Evolutionary conservation across 768 basidiomycete species (phyloP), one percentile per base, ranked within the genome.

Genomic region (Boletus pseudopeckii): DNA sequence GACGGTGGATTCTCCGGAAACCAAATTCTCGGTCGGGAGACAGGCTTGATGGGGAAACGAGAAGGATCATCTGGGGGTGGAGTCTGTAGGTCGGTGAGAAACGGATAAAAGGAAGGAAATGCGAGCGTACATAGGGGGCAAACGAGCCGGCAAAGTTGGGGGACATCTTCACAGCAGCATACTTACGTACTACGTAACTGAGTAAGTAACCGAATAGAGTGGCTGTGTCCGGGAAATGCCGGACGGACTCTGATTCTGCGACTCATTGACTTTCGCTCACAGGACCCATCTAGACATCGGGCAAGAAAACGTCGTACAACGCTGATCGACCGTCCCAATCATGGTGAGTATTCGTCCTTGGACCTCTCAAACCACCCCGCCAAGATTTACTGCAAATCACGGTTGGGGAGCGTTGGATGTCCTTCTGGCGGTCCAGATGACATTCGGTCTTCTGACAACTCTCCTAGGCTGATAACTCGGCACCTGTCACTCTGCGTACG

Each of bases 401-500:
- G 49, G 20, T 47, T 26, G 48, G 58, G 18, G 26, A 55, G 37
- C 40, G 62, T 43, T 62, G 71, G 71, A 72, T 72, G 70, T 43
- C n/a, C 37, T 48, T 36, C 15, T 50, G 30, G 45, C 36, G 18
- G 40, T 51, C 37, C 33, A 36, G 71, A 67, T 73, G 71, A 48
- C 59, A 24, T 33, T 37, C 4, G 39, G 36, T 48, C 41, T 45
- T 57, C 59, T 57, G 53, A 68, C 58, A 52, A 11, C 45, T 56
- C 60, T 52, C 61, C 47, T 56, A 91, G 89, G 82, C 88, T 77
- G 90, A 90, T 72, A 78, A 72, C 71, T 79, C 84, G 73, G 82
- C 91, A 72, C 86, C 95, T 55, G 81, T 99, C 64, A 99, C 97
- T 62, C 82, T 99, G 72, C 92, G 97, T 67, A 97, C 97, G 51